These are phyloP conservation scores for Ustilaginoidea virens DNA, from an alignment of 2,329 filamentous ascomycete genomes.

Conservation along the genomic window DNA sequence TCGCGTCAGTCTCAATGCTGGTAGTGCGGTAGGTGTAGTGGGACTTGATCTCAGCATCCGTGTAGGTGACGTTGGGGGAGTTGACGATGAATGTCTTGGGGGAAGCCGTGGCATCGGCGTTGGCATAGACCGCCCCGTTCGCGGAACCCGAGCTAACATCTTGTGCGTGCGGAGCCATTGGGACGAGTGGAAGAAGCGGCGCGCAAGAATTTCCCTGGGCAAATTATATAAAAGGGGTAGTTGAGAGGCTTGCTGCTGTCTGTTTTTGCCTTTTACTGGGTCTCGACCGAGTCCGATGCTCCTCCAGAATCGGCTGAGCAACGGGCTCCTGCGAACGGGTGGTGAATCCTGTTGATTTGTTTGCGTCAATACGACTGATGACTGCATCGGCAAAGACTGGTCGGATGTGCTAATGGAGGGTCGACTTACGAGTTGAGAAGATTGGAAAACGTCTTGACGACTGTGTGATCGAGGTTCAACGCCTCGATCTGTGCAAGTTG, in stretches of 20 bases:
- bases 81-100: conserved; percentile 68
- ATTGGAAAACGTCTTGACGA: conserved; percentile 97
- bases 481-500: conserved; percentile 31
- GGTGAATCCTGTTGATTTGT: conserved; percentile 63
- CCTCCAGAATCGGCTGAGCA: conserved; percentile 79
- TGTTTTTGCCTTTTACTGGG: conserved; percentile 33
- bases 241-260: conserved; percentile 2
- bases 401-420: not conserved
- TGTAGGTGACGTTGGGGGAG: conserved; percentile 87
- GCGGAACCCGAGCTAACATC: conserved; percentile 36
- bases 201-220: conserved; percentile 6
- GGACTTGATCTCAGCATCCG: conserved; percentile 73
- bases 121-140: conserved; percentile 42
- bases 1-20: conserved; percentile 51
- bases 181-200: conserved; percentile 19
- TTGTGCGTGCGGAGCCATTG: conserved; percentile 89
- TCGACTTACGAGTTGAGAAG: conserved; percentile 79
- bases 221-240: conserved; percentile 4
- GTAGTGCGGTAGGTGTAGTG: conserved; percentile 97
- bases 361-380: too few species aligned
- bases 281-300: conserved; percentile 53
- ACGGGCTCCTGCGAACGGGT: conserved; percentile 93
- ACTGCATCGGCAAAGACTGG: conserved; percentile 13
- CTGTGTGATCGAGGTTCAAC: conserved; percentile 38
- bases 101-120: conserved; percentile 31